Evolutionary conservation across 2,329 filamentous ascomycete genomes (phyloP), one percentile per base, ranked within the genome.

Genomic region (Tolypocladium tundrense): DNA sequence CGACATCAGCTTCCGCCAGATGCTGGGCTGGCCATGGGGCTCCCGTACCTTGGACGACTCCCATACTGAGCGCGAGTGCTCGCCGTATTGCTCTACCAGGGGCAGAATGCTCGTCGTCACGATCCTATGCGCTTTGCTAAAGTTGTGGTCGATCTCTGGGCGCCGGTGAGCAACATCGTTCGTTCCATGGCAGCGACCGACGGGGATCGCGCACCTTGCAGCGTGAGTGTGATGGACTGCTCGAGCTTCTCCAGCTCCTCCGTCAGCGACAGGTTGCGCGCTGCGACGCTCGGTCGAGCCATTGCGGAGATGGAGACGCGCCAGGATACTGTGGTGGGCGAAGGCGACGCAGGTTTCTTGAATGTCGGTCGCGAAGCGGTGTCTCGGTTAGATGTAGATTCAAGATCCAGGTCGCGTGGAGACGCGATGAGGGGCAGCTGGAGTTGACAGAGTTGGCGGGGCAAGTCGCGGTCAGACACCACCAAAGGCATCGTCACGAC

Each of bases 71-170:
- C 87, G 88, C 1, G 94, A 97, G 69, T 97, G 89, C 64, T 96
- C 91, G 52, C 90, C 90, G 74, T 99, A 99, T 69, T 96, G 88
- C 70, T 97, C 93, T 24, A 99, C 91, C 1, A 97, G 82, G 1
- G 94, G 94, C 3, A 99, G 76, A 57, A 99, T 97, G 69, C 87
- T 96, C 1, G 88, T 88, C 0, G 94, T 97, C 43, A 99, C 93
- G 60, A 99, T 97, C 61, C 91, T 87, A 73, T 99, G 94, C 37
- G 94, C 92, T 69, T 90, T 91, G 76, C 90, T 97, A 72, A 99
- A 99, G 75, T 99, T 99, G 73, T 91, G 89, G 72, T 99, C 94
- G 76, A 99, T 99, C 78, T 99, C 94, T 95, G 67, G 8, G 27
- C 14, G 14, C 45, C 6, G 27, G 43, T 59, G 33, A 40, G 33